A percentile compares a stretch with the other conserved stretches of the same genome.
Evolutionary conservation across 345 rosid species (phyloP).

Genomic region (Odontarrhena argentea): DNA sequence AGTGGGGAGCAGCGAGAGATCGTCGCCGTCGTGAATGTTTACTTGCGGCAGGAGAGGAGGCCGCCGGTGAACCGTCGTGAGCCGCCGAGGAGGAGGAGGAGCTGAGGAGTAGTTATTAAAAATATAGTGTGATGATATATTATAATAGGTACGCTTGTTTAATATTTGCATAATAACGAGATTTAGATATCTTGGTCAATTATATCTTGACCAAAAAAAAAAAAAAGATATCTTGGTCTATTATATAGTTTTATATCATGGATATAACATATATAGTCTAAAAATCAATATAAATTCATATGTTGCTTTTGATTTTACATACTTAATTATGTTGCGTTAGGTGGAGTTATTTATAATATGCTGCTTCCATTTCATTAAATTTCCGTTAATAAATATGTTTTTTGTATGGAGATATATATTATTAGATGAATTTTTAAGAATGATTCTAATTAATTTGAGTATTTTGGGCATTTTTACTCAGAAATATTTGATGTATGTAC

Average conservation of each 20-base stretch:
- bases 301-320: background rate
- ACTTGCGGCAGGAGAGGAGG: background rate
- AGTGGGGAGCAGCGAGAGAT: conserved; percentile 50
- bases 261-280: no score
- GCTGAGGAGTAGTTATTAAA: conserved; percentile 10
- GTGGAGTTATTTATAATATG: no score
- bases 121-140: background rate
- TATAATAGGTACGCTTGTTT: conserved; percentile 26
- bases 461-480: background rate
- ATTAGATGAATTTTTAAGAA: background rate
- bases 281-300: background rate
- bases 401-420: no score
- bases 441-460: background rate
- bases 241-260: conserved; percentile 2
- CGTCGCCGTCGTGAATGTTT: conserved; percentile 39
- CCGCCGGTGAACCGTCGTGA: background rate
- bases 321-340: background rate
- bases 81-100: background rate
- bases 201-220: background rate
- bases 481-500: conserved; percentile 12
- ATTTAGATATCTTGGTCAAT: conserved; percentile 16
- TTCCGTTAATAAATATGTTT: no score
- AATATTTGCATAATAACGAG: conserved; percentile 17
- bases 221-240: conserved; percentile 5
- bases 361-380: no score